phyloP scores from a whole-genome alignment of 2,329 filamentous ascomycete genomes.

The Verticillium alfalfae region DNA sequence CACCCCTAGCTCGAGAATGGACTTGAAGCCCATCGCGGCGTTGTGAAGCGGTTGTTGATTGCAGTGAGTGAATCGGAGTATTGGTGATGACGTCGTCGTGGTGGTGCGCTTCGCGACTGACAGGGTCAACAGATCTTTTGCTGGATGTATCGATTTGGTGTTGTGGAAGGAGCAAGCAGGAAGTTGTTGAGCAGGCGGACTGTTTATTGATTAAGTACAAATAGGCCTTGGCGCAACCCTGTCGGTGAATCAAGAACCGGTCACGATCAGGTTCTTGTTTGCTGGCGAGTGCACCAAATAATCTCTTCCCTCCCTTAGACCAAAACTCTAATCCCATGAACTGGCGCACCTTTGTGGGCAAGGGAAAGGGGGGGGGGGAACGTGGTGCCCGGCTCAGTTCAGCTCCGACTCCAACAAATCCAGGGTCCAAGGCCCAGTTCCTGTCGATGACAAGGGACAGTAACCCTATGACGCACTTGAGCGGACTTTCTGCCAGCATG shows the following conservation, averaged over 20 bases:
- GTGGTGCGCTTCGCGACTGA: neutral
- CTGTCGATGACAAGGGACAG: neutral
- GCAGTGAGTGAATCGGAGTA: neutral
- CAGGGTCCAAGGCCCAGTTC: neutral
- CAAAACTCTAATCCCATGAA: neutral
- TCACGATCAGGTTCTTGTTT: neutral
- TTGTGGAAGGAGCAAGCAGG: neutral
- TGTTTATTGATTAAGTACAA: neutral
- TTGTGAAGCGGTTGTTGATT: neutral
- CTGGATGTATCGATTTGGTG: neutral
- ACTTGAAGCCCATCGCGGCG: conserved; percentile 42
- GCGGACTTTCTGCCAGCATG: neutral
- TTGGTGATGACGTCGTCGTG: neutral
- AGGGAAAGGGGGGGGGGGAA: neutral
- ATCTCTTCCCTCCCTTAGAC: neutral
- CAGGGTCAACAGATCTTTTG: neutral
- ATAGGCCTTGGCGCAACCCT: neutral
- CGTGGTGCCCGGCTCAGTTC: neutral
- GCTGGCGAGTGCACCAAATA: neutral
- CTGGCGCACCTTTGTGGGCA: too few relatives aligned
- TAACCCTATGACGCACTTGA: neutral
- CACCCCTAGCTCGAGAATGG: conserved; percentile 34
- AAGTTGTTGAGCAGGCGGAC: neutral
- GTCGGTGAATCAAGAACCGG: neutral
- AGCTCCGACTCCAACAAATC: neutral